Conservation (phyloP, 2,329 filamentous ascomycete genomes). For the Alternaria triticina region DNA sequence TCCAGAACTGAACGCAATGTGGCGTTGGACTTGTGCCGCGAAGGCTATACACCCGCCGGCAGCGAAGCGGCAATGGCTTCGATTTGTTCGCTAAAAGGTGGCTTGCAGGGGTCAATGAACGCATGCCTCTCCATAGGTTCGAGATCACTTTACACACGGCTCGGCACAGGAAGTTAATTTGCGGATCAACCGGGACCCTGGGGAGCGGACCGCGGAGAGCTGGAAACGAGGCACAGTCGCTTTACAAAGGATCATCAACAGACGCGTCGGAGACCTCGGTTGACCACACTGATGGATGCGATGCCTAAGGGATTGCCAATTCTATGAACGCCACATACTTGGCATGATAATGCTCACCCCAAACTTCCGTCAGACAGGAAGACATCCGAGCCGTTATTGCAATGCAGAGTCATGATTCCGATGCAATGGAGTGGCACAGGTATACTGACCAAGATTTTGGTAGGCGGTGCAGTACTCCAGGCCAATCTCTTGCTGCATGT, state of each 20-base stretch:
- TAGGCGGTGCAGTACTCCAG: background rate
- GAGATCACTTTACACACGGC: background rate
- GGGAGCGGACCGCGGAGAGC: background rate
- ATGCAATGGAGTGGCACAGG: background rate
- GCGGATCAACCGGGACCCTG: background rate
- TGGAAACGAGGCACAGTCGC: background rate
- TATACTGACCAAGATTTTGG: background rate
- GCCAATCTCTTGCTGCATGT: background rate
- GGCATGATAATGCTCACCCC: background rate
- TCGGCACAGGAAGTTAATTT: background rate
- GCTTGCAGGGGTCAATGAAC: background rate
- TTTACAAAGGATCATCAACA: background rate
- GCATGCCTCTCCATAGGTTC: background rate
- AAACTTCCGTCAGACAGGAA: background rate
- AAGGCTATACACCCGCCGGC: background rate
- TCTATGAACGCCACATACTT: background rate
- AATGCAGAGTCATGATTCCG: background rate
- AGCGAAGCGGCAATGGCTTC: background rate
- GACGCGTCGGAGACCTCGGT: background rate
- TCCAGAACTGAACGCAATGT: background rate
- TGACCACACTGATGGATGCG: background rate
- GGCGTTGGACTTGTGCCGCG: background rate
- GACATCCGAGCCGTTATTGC: conserved; percentile 1
- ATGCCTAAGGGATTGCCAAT: background rate
- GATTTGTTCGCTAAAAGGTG: background rate